phyloP scores from a whole-genome alignment of 2,329 filamentous ascomycete species.

The Malbranchea zuffiana region DNA sequence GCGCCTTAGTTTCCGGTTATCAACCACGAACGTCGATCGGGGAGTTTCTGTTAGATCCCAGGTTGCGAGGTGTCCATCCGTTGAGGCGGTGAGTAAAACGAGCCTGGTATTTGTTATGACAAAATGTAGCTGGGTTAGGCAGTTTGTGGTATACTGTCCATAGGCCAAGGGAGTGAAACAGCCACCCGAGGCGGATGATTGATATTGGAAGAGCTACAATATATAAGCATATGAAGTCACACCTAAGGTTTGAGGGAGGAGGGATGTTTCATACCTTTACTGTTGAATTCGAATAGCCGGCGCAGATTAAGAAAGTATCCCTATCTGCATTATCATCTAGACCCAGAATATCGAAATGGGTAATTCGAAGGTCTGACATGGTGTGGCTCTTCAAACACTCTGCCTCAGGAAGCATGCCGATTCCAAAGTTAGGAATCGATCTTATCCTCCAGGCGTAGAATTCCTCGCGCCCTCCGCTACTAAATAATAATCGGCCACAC shows the following conservation, averaged over 20 bases:
- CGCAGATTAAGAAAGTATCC: conserved; percentile 48
- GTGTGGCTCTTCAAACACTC: conserved; percentile 39
- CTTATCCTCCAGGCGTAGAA: conserved; percentile 71
- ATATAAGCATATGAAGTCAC: conserved; percentile 12
- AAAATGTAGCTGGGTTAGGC: conserved; percentile 55
- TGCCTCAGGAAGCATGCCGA: conserved; percentile 45
- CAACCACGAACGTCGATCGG: conserved; percentile 21
- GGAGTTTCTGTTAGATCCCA: conserved; percentile 40
- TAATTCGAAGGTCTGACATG: conserved; percentile 63
- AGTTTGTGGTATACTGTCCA: conserved; percentile 59
- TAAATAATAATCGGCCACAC: conserved; percentile 62
- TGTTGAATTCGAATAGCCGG: conserved; percentile 76
- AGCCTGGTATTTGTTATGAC: conserved; percentile 35
- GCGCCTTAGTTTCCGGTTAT: conserved; percentile 7
- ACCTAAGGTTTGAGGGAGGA: background rate
- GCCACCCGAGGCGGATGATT: conserved; percentile 15
- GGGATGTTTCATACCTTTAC: conserved; percentile 43
- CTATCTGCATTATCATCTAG: conserved; percentile 18
- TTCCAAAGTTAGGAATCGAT: conserved; percentile 41
- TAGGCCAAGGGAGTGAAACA: conserved; percentile 38
- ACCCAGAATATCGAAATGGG: conserved; percentile 56
- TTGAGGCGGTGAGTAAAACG: conserved; percentile 53
- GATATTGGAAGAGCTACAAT: conserved; percentile 38
- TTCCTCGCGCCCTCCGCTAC: conserved; percentile 78
- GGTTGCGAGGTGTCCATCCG: conserved; percentile 64